Conservation (phyloP, 306 rosid species). For the Sindora glabra region DNA sequence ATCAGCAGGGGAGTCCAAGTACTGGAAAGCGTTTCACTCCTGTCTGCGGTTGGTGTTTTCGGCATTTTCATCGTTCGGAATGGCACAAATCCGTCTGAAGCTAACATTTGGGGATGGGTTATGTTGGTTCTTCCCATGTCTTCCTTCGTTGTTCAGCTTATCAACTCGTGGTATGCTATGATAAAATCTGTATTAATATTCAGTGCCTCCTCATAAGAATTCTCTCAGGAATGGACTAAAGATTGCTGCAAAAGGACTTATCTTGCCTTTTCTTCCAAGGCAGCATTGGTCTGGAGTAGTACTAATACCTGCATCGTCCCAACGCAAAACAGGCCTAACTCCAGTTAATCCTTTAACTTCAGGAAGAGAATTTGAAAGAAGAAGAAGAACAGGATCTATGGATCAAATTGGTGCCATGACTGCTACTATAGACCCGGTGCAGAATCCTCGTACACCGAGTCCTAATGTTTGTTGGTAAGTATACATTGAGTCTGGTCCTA, state of each 20-base stretch:
- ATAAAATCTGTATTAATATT: conserved; percentile 30
- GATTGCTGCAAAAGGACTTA: conserved; percentile 42
- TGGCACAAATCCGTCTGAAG: conserved; percentile 20
- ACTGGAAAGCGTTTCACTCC: conserved; percentile 46
- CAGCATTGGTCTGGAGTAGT: conserved; percentile 34
- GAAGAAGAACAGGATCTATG: conserved; percentile 21
- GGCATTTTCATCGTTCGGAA: conserved; percentile 16
- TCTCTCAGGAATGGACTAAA: conserved; percentile 39
- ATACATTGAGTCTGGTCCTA: too few relatives aligned
- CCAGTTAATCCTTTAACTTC: conserved; percentile 25
- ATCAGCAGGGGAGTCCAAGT: conserved; percentile 41
- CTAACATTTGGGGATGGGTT: conserved; percentile 18
- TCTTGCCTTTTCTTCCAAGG: conserved; percentile 52
- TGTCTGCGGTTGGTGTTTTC: conserved; percentile 39
- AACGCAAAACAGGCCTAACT: conserved; percentile 21
- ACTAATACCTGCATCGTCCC: conserved; percentile 23
- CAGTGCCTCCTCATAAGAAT: conserved; percentile 31
- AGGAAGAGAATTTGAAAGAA: conserved; percentile 31
- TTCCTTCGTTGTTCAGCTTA: conserved; percentile 39
- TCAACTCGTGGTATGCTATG: conserved; percentile 47
- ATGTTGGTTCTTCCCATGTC: conserved; percentile 37
- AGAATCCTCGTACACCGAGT: conserved; percentile 38
- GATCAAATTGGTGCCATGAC: conserved; percentile 43
- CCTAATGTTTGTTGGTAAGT: too few relatives aligned
- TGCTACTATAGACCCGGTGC: conserved; percentile 54